Percentiles rank a stretch among this genome's conserved stretches.
Evolutionary conservation across 73 alveolate species (phyloP).

Genomic region (Symbiodinium natans): DNA sequence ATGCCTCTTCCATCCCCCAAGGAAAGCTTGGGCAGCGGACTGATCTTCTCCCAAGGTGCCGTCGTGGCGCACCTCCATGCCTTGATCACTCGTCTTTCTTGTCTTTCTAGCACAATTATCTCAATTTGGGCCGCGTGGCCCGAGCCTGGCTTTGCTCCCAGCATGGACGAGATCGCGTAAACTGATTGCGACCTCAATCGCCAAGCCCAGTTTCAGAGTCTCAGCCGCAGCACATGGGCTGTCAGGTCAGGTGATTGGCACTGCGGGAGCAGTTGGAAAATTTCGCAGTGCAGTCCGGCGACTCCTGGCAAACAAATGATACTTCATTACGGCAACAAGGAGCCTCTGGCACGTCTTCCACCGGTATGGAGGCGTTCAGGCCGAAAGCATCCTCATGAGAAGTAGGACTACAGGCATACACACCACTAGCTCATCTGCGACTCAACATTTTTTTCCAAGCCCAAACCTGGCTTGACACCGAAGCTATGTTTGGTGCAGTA

Average conservation of each 20-base stretch:
- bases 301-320: too few relatives aligned
- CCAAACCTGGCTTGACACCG: too few relatives aligned
- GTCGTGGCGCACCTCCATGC: background rate
- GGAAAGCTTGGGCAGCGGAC: background rate
- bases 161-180: slow-evolving; percentile 64
- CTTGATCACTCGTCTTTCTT: too few relatives aligned
- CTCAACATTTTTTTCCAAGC: too few relatives aligned
- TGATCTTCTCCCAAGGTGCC: background rate
- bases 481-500: too few relatives aligned
- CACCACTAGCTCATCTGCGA: too few relatives aligned
- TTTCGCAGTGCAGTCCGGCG: too few relatives aligned
- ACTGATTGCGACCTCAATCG: slow-evolving; percentile 44
- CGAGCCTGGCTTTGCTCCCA: slow-evolving; percentile 60
- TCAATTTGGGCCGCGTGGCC: too few relatives aligned
- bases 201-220: background rate
- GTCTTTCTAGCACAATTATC: too few relatives aligned
- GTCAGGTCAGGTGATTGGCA: background rate
- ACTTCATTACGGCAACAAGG: too few relatives aligned
- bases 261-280: too few relatives aligned
- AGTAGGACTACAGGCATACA: too few relatives aligned
- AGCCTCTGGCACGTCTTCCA: background rate
- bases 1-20: background rate
- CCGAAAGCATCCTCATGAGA: background rate
- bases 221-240: background rate
- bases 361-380: background rate